These are phyloP conservation scores for Annulohypoxylon stygium DNA, from an alignment of 495 filamentous ascomycete species.

Conservation along the genomic window DNA sequence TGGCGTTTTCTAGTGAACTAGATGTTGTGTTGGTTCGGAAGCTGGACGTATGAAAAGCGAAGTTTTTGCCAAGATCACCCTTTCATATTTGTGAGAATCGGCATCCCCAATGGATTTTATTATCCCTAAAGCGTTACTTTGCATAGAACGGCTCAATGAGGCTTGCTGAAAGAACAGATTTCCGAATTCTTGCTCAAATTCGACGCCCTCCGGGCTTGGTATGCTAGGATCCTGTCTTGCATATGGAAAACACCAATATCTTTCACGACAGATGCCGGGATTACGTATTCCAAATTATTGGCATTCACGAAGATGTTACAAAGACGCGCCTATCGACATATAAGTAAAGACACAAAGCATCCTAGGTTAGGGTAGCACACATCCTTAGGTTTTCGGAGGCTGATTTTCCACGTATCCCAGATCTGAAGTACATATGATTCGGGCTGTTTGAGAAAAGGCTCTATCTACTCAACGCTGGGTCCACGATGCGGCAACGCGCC, in stretches of 20 bases:
- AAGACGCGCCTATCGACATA: neutral
- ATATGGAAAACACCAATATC: neutral
- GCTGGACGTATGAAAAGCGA: neutral
- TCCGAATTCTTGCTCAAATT: neutral
- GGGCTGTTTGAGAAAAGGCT: constrained; percentile 1
- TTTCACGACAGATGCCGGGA: neutral
- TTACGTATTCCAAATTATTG: neutral
- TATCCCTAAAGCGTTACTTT: neutral
- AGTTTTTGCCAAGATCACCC: neutral
- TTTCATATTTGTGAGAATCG: neutral
- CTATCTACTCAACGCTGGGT: neutral
- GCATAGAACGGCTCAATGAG: too few species aligned
- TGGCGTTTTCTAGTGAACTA: neutral
- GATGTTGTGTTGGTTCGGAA: neutral
- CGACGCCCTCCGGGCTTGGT: neutral
- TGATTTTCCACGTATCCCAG: neutral
- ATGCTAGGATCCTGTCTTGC: neutral
- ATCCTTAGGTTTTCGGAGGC: neutral
- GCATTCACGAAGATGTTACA: neutral
- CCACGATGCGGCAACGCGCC: constrained; percentile 8
- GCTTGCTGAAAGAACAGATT: neutral
- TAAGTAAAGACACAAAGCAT: neutral
- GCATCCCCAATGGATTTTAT: neutral
- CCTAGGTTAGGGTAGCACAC: neutral
- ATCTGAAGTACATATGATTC: neutral